phyloP scores from a whole-genome alignment of 805 yeast genomes.

The Helenozyma rhizophorensis region DNA sequence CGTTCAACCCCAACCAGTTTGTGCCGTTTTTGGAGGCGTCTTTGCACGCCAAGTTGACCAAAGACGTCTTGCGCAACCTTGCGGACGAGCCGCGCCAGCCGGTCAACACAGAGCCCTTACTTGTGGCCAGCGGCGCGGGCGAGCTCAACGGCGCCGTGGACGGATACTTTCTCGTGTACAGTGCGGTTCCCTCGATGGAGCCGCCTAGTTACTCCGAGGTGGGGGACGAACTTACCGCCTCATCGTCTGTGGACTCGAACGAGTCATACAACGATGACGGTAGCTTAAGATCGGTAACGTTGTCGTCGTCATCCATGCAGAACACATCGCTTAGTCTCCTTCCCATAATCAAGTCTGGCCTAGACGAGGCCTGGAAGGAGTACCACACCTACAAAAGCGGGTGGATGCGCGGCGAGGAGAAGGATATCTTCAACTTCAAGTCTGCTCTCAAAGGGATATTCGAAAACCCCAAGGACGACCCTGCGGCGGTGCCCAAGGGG shows the following conservation, averaged over 20 bases:
- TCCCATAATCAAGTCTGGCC: conserved; percentile 48
- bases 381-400: conserved; percentile 48
- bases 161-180: conserved; percentile 67
- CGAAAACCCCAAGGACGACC: conserved; percentile 18
- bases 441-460: conserved; percentile 56
- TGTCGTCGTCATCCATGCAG: background rate
- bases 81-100: conserved; percentile 61
- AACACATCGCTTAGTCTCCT: conserved; percentile 32
- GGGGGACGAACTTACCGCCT: background rate
- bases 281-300: conserved; percentile 2
- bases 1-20: conserved; percentile 58
- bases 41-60: conserved; percentile 55
- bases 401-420: conserved; percentile 64
- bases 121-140: conserved; percentile 76
- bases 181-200: conserved; percentile 57
- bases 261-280: conserved; percentile 7
- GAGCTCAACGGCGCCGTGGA: conserved; percentile 73
- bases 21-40: conserved; percentile 78
- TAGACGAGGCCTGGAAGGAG: conserved; percentile 73
- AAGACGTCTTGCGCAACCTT: conserved; percentile 54
- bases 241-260: conserved; percentile 5
- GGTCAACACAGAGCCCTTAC: conserved; percentile 59
- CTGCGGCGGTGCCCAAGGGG: conserved; percentile 3
- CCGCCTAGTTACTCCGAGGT: conserved; percentile 56
- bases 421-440: conserved; percentile 59